Conservation (phyloP, 768 basidiomycete species). For the Xanthoconium purpureum region DNA sequence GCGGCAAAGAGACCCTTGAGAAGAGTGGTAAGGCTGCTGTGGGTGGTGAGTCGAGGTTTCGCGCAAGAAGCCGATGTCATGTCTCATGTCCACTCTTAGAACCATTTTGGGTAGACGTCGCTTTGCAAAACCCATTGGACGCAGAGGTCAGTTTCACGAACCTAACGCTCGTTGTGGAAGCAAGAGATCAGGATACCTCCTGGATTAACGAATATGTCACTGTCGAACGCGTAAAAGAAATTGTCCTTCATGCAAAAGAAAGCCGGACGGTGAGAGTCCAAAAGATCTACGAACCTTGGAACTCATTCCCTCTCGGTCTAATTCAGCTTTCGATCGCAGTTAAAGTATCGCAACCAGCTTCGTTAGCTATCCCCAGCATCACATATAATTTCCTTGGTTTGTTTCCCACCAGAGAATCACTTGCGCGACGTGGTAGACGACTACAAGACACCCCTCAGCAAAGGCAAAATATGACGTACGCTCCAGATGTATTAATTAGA, state of each 20-base stretch:
- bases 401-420: constrained; percentile 62
- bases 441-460: constrained; percentile 74
- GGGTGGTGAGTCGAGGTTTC: constrained; percentile 45
- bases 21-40: constrained; percentile 58
- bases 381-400: constrained; percentile 72
- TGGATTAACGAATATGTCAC: constrained; percentile 43
- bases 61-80: background rate
- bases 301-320: background rate
- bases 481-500: constrained; percentile 58
- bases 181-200: constrained; percentile 28
- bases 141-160: constrained; percentile 68
- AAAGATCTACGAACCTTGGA: background rate
- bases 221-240: constrained; percentile 58
- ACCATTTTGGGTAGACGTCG: constrained; percentile 72
- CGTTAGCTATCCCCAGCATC: constrained; percentile 54
- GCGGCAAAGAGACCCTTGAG: constrained; percentile 54
- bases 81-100: constrained; percentile 41
- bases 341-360: constrained; percentile 48
- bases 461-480: constrained; percentile 66
- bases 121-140: constrained; percentile 67
- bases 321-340: constrained; percentile 62
- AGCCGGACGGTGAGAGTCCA: constrained; percentile 52
- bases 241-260: constrained; percentile 62
- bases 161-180: constrained; percentile 54
- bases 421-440: constrained; percentile 69